Base-by-base conservation (phyloP, 140 eudicot genomes). In the Flaveria floridana region DNA sequence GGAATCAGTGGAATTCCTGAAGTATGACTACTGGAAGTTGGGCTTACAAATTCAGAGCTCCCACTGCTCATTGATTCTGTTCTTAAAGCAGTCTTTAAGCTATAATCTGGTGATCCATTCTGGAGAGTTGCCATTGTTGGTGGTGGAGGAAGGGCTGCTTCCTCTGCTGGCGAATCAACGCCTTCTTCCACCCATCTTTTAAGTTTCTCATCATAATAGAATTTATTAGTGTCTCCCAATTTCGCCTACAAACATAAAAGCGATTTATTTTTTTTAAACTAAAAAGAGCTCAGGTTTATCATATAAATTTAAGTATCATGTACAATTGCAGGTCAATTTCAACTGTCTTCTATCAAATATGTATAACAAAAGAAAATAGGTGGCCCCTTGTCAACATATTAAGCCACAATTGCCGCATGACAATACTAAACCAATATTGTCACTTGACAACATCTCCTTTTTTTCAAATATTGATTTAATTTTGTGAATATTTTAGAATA, bases 161-260 rank as follows among this genome's bases (percentile, higher is more conserved):
- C 98, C 88, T 80, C 88, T 26, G 94, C 88, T 23, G 97, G 98
- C 0, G 87, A 86, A 55, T 83, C 94, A 11, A 79, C 91, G 47
- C 98, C 98, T 83, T 88, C 96, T 85, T 93, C 98, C 20, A 93
- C 96, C 98, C 98, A 93, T 83, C 96, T 88, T 85, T 88, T 88
- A 21, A 89, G 96, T 56, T 85, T 88, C 72, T 88, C 96, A 67
- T 93, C 94, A 34, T 90, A 93, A 82, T 93, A 90, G 65, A 93
- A 93, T 65, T 93, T 93, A 81, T 88, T 93, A 15, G 86, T 30
- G 10, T 90, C 96, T 0, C 98, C 98, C 87, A 93, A 77, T 76
- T 93, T 93, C 46, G 98, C 98, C 98, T 93, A 47, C 59, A 79
- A 75, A 69, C 68, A 46, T 47, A 70, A 61, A 65, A 14, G 44